Conservation (phyloP, 2,329 filamentous ascomycete genomes). For the Colletotrichum lini region DNA sequence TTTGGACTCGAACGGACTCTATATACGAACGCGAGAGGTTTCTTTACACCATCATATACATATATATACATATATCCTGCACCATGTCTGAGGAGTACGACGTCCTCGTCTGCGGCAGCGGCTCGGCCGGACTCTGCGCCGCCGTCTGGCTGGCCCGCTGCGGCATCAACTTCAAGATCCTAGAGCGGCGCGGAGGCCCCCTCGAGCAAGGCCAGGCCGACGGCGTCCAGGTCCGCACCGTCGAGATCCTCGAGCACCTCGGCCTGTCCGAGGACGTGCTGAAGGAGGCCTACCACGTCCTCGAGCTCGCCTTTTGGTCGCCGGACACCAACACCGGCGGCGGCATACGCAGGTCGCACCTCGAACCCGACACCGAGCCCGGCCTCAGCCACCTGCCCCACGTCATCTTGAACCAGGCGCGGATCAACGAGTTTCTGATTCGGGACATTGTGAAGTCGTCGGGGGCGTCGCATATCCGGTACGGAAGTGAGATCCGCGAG, state of each 20-base stretch:
- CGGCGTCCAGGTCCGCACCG: constrained; percentile 72
- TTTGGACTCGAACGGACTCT: neutral
- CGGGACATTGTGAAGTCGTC: constrained; percentile 61
- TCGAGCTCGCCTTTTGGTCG: constrained; percentile 72
- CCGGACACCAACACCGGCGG: constrained; percentile 43
- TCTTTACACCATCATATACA: no score
- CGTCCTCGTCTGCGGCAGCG: constrained; percentile 37
- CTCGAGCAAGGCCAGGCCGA: constrained; percentile 70
- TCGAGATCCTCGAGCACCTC: constrained; percentile 74
- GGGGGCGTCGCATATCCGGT: constrained; percentile 63
- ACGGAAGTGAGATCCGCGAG: constrained; percentile 65
- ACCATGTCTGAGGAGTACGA: constrained; percentile 30
- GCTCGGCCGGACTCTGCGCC: constrained; percentile 59
- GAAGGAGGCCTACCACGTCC: constrained; percentile 69
- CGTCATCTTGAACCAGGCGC: constrained; percentile 70
- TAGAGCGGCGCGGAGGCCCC: constrained; percentile 50
- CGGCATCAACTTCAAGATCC: constrained; percentile 57
- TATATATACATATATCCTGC: no score
- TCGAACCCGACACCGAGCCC: constrained; percentile 67
- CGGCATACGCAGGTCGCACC: constrained; percentile 61
- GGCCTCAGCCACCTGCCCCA: constrained; percentile 68
- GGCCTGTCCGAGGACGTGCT: constrained; percentile 68
- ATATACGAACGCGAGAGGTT: no score
- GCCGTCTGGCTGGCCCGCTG: constrained; percentile 59
- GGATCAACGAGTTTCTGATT: constrained; percentile 66